Evolutionary conservation across 1,139 yeast genomes (phyloP).

Genomic region (Candida anutae): DNA sequence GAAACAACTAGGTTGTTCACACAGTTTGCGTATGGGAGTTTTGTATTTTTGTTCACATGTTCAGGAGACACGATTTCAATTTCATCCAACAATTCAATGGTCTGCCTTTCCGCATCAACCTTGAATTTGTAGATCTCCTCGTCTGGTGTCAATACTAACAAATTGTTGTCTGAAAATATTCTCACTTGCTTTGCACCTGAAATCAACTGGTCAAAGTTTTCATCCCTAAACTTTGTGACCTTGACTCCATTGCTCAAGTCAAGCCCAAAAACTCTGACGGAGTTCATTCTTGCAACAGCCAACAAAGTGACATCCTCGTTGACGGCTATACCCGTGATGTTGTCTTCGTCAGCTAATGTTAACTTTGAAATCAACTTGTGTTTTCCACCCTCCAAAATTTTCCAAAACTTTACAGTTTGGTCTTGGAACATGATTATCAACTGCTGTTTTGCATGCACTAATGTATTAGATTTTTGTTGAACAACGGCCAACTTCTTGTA

Average conservation of each 20-base stretch:
- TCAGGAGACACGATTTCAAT: constrained; percentile 27
- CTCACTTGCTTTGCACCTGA: constrained; percentile 54
- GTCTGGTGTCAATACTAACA: constrained; percentile 57
- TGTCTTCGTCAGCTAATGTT: constrained; percentile 69
- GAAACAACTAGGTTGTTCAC: constrained; percentile 47
- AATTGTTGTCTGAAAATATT: constrained; percentile 32
- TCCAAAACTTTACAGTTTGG: constrained; percentile 79
- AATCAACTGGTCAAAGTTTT: constrained; percentile 31
- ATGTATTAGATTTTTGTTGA: constrained; percentile 53
- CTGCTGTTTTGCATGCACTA: constrained; percentile 40
- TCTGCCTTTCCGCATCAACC: constrained; percentile 19
- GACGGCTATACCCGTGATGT: constrained; percentile 63
- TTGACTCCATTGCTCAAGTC: constrained; percentile 30
- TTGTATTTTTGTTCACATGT: constrained; percentile 8
- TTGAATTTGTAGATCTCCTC: constrained; percentile 53
- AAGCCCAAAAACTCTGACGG: constrained; percentile 63
- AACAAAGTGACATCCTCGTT: constrained; percentile 59
- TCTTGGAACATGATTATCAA: constrained; percentile 74
- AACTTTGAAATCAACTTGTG: constrained; percentile 58
- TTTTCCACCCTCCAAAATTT: constrained; percentile 26
- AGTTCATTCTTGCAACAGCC: constrained; percentile 63
- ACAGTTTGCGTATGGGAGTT: constrained; percentile 30
- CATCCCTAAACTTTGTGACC: constrained; percentile 49
- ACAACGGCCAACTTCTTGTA: constrained; percentile 64
- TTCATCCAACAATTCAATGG: constrained; percentile 32